These are phyloP conservation scores for Oryza longistaminata DNA, from an alignment of 176 grass and related monocot species.

Conservation along the genomic window DNA sequence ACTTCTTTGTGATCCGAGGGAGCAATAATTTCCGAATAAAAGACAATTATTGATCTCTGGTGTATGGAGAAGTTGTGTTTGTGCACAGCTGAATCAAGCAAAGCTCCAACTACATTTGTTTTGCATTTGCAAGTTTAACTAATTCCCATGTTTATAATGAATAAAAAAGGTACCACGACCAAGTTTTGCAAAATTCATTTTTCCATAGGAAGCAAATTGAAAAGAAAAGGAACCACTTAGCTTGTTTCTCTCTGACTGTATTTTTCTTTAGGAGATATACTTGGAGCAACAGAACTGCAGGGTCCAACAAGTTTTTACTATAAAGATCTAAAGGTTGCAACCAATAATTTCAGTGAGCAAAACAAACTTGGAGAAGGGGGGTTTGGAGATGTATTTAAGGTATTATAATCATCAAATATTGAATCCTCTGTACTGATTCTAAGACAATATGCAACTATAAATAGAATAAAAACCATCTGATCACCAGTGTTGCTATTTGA, in stretches of 20 bases:
- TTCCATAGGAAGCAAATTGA: not conserved
- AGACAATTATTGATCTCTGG: not conserved
- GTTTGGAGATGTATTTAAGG: constrained; percentile 84
- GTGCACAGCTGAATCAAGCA: constrained; percentile 5
- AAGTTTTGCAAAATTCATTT: not conserved
- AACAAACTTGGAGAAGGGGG: constrained; percentile 81
- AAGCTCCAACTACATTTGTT: constrained; percentile 11
- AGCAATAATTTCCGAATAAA: constrained; percentile 5
- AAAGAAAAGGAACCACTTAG: not conserved
- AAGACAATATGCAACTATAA: not conserved
- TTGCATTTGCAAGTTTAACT: not conserved
- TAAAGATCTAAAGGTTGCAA: constrained; percentile 68
- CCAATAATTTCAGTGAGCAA: constrained; percentile 70
- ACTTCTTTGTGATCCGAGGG: not conserved
- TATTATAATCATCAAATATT: constrained; percentile 27
- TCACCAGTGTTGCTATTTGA: constrained; percentile 1
- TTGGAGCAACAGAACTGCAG: constrained; percentile 67
- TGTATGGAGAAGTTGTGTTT: constrained; percentile 16
- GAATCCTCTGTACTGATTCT: not conserved
- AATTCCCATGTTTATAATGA: not conserved
- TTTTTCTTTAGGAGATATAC: constrained; percentile 58
- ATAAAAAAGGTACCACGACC: too few species aligned
- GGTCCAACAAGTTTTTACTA: constrained; percentile 66
- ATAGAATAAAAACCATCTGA: not conserved
- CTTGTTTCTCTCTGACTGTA: constrained; percentile 20